phyloP scores from a whole-genome alignment of 495 filamentous ascomycete species.

The Xylaria curta region DNA sequence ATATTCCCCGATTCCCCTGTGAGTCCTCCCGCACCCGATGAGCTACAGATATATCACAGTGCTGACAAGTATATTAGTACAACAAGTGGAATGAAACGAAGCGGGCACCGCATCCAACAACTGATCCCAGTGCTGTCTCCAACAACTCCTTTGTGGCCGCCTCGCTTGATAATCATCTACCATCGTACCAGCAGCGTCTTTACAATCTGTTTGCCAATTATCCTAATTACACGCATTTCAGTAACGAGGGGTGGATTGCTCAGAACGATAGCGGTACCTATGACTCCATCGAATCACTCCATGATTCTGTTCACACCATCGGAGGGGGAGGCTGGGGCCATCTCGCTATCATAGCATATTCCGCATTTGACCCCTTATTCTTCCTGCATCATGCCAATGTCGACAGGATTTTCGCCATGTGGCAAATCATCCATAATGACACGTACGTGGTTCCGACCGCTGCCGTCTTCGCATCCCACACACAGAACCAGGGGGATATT shows the following conservation, averaged over 20 bases:
- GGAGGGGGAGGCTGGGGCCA: constrained; percentile 62
- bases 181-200: constrained; percentile 55
- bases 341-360: constrained; percentile 68
- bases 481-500: constrained; percentile 48
- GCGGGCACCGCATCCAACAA: constrained; percentile 52
- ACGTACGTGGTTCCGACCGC: constrained; percentile 58
- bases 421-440: constrained; percentile 70
- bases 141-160: constrained; percentile 58
- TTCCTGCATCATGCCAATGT: constrained; percentile 71
- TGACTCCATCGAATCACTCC: constrained; percentile 68
- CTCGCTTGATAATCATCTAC: constrained; percentile 55
- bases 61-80: constrained; percentile 44
- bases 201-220: constrained; percentile 67
- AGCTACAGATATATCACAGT: constrained; percentile 7
- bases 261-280: constrained; percentile 38
- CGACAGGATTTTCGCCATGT: constrained; percentile 73
- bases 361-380: constrained; percentile 78
- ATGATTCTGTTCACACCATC: constrained; percentile 69
- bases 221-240: constrained; percentile 62
- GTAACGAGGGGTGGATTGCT: constrained; percentile 61
- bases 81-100: constrained; percentile 56
- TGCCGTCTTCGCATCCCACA: constrained; percentile 59
- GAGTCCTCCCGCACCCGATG: constrained; percentile 30
- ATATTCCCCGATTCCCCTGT: constrained; percentile 53
- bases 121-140: constrained; percentile 51